Evolutionary conservation across 148 eudicot species (phyloP).

Genomic region (Spergularia bocconei): DNA sequence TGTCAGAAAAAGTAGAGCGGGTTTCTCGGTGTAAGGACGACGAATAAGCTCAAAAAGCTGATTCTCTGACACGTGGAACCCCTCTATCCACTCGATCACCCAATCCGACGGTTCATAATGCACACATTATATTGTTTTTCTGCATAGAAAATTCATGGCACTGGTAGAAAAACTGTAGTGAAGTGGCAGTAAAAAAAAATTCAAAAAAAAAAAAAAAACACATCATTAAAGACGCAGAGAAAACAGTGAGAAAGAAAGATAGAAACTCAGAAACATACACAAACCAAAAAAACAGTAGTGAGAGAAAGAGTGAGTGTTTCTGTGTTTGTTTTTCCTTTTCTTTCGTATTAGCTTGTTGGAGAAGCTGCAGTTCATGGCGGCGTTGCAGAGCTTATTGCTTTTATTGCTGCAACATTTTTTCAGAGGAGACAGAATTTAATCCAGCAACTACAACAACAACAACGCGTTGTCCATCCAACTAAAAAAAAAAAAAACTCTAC

Average conservation of each 20-base stretch:
- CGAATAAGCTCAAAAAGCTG: constrained; percentile 30
- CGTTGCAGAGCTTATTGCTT: constrained; percentile 67
- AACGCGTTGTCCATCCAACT: neutral
- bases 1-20: constrained; percentile 36
- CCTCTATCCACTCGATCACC: constrained; percentile 15
- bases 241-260: neutral
- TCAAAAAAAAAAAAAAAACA: neutral
- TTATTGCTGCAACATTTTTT: constrained; percentile 44
- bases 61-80: constrained; percentile 19
- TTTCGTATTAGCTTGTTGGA: neutral
- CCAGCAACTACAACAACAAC: neutral
- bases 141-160: constrained; percentile 20
- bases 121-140: neutral
- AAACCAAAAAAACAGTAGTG: neutral
- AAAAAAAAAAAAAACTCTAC: no score
- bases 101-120: constrained; percentile 14
- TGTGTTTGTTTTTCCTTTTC: neutral
- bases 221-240: neutral
- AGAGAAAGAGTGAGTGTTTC: neutral
- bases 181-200: constrained; percentile 18
- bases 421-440: neutral
- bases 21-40: constrained; percentile 36
- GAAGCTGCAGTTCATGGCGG: constrained; percentile 65
- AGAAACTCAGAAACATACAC: neutral
- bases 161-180: constrained; percentile 22